Percentiles rank a stretch among this genome's conserved stretches.
These are phyloP conservation scores for Phalaenopsis hybrid DNA, from an alignment of 116 monocot genomes.

Conservation along the genomic window DNA sequence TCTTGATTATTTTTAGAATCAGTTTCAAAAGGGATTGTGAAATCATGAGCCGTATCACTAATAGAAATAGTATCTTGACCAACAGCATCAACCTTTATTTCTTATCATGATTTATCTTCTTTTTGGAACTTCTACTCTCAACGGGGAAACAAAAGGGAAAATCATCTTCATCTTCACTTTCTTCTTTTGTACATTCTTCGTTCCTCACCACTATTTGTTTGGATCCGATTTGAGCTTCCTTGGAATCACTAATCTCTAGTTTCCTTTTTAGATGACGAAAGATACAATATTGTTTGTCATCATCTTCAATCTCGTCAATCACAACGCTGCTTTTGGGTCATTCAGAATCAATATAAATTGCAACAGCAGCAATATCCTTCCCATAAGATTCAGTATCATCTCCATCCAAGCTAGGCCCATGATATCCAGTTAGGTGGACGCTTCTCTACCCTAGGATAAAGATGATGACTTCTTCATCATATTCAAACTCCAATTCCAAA, in stretches of 20 bases:
- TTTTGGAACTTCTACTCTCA: conserved; percentile 15
- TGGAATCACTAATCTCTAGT: conserved; percentile 24
- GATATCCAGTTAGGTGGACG: conserved; percentile 72
- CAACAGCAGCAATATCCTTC: too few species aligned
- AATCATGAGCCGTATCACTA: neutral
- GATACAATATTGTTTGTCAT: conserved; percentile 33
- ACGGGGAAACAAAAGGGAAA: conserved; percentile 52
- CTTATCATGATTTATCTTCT: conserved; percentile 13
- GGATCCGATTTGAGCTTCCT: conserved; percentile 27
- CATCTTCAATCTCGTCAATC: conserved; percentile 84
- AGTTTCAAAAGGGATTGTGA: neutral
- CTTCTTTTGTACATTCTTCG: conserved; percentile 13
- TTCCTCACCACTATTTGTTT: conserved; percentile 36
- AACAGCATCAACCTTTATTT: conserved; percentile 27
- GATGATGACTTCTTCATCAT: conserved; percentile 60
- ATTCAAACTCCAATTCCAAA: conserved; percentile 90
- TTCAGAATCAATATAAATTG: too few species aligned
- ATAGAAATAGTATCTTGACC: conserved; percentile 5
- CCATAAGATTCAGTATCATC: conserved; percentile 19
- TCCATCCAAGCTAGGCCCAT: conserved; percentile 3
- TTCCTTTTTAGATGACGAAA: conserved; percentile 36
- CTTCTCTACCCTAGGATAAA: conserved; percentile 74
- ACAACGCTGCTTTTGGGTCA: conserved; percentile 26
- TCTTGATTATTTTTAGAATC: conserved; percentile 9
- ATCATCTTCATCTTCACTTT: conserved; percentile 98